These are phyloP conservation scores for Eurotiales sp. DNA, from an alignment of 2,329 filamentous ascomycete genomes.

Conservation along the genomic window DNA sequence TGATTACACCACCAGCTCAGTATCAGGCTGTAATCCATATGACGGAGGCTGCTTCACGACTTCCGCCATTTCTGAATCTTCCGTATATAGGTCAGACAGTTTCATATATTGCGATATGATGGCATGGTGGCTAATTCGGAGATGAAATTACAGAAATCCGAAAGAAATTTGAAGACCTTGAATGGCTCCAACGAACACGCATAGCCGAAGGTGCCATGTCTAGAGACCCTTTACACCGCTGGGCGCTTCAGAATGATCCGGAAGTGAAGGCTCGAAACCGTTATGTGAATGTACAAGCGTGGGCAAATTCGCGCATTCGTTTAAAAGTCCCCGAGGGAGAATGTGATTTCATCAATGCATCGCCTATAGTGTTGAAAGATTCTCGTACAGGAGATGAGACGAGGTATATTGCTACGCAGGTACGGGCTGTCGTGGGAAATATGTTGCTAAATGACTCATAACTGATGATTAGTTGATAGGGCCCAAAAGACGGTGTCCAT, in stretches of 20 bases:
- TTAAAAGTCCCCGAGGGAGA: conserved; percentile 70
- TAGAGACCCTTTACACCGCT: conserved; percentile 50
- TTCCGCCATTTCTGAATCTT: conserved; percentile 39
- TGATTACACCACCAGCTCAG: conserved; percentile 24
- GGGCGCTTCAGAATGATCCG: conserved; percentile 56
- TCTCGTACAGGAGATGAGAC: conserved; percentile 43
- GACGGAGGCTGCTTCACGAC: conserved; percentile 23
- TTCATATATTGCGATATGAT: neutral
- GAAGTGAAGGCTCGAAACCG: conserved; percentile 67
- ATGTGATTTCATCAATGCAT: conserved; percentile 80
- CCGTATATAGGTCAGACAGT: conserved; percentile 33
- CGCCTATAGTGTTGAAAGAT: conserved; percentile 60
- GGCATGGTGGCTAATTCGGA: conserved; percentile 3
- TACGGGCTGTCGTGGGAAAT: conserved; percentile 20
- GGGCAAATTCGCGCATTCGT: conserved; percentile 78
- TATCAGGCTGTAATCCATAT: neutral
- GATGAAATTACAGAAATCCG: conserved; percentile 48
- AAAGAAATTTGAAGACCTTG: conserved; percentile 58
- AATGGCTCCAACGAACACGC: conserved; percentile 57
- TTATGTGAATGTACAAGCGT: conserved; percentile 86
- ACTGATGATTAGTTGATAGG: conserved; percentile 40
- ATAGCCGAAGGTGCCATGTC: conserved; percentile 44
- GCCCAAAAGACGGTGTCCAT: conserved; percentile 68
- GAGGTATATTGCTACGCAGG: conserved; percentile 86
- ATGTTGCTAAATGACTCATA: neutral